A percentile compares a stretch with the other conserved stretches of the same genome.
These are phyloP conservation scores for Umbilicus rupestris DNA, from an alignment of 164 flowering plant species.

Conservation along the genomic window DNA sequence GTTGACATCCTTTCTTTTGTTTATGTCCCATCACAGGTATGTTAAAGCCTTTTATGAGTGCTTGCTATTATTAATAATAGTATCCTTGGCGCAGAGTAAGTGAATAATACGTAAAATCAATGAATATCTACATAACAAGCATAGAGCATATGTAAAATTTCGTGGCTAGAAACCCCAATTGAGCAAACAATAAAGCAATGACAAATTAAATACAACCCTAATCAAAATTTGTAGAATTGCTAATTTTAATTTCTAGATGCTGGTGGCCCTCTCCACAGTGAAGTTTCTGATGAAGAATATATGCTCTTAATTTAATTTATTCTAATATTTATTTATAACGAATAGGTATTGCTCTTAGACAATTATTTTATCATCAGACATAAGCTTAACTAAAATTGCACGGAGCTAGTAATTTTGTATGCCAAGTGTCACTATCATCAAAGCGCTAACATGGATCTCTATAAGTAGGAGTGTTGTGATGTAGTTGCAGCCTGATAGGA, in stretches of 20 bases:
- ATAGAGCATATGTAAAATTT: not conserved
- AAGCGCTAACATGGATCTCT: not conserved
- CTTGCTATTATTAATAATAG: not conserved
- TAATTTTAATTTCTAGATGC: not conserved
- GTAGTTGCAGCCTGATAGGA: not conserved
- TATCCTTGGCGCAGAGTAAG: not conserved
- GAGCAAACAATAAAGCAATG: not conserved
- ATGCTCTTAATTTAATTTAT: not conserved
- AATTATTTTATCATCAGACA: not conserved
- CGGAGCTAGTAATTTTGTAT: not conserved
- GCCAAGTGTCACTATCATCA: not conserved
- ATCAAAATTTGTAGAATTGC: not conserved
- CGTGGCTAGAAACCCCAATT: not conserved
- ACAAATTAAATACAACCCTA: not conserved
- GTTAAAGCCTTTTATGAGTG: not conserved
- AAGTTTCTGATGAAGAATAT: not conserved
- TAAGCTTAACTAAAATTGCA: not conserved
- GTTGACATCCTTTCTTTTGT: constrained; percentile 63
- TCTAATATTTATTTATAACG: not conserved
- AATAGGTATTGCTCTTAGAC: not conserved
- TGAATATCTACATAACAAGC: not conserved
- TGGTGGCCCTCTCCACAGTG: not conserved
- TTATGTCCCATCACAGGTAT: constrained; percentile 70
- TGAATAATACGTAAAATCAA: not conserved
- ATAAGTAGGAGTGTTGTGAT: not conserved